phyloP scores from a whole-genome alignment of 2,329 filamentous ascomycete species.

The Remersonia thermophila region DNA sequence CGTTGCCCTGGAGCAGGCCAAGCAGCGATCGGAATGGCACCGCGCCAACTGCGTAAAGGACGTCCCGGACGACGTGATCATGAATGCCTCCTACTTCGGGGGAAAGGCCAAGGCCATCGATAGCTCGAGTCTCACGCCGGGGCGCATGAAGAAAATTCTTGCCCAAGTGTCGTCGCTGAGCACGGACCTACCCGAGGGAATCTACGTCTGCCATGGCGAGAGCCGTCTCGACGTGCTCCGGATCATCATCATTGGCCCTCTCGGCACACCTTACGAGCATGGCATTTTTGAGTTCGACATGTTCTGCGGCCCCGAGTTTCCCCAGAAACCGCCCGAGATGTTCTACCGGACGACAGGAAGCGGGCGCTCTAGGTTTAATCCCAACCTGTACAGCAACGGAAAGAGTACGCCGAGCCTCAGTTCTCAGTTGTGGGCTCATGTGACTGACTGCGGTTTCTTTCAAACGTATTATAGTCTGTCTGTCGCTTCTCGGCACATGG shows the following conservation, averaged over 20 bases:
- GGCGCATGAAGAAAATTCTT: slow-evolving; percentile 36
- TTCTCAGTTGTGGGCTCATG: neutral
- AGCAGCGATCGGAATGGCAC: slow-evolving; percentile 7
- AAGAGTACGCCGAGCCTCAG: slow-evolving; percentile 25
- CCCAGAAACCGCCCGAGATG: slow-evolving; percentile 28
- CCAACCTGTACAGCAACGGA: slow-evolving; percentile 38
- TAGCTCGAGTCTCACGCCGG: slow-evolving; percentile 10
- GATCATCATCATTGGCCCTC: slow-evolving; percentile 35
- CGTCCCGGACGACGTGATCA: slow-evolving; percentile 25
- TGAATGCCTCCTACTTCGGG: slow-evolving; percentile 18
- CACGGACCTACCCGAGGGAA: slow-evolving; percentile 36
- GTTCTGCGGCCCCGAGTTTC: slow-evolving; percentile 30
- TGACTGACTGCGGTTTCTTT: neutral
- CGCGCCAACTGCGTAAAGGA: slow-evolving; percentile 21
- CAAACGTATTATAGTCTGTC: slow-evolving; percentile 32
- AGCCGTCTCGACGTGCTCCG: slow-evolving; percentile 38
- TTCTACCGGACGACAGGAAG: slow-evolving; percentile 33
- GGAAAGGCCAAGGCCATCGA: slow-evolving; percentile 8
- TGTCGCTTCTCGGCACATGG: slow-evolving; percentile 39
- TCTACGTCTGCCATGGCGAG: slow-evolving; percentile 35
- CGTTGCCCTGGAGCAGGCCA: slow-evolving; percentile 13
- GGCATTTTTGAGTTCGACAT: slow-evolving; percentile 45
- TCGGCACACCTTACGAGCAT: slow-evolving; percentile 39
- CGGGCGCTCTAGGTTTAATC: slow-evolving; percentile 32
- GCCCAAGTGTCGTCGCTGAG: slow-evolving; percentile 33